Percentiles rank a stretch among this genome's conserved stretches.
Conservation (phyloP, 2,329 filamentous ascomycete species). For the Tolypocladium album region DNA sequence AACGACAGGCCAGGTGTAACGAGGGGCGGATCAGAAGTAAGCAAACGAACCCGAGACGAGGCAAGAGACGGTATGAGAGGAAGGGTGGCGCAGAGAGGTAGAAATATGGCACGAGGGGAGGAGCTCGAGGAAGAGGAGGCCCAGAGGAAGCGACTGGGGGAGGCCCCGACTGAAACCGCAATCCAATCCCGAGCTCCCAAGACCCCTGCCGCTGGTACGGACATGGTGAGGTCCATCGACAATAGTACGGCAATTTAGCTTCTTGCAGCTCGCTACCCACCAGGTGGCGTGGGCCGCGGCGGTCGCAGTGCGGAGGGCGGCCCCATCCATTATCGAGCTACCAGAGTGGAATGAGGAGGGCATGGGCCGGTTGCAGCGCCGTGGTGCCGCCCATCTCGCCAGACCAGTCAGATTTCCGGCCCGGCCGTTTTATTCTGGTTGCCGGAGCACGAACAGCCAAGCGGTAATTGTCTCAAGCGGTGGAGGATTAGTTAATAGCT, state of each 20-base stretch:
- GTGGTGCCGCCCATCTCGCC: neutral
- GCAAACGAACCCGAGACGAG: neutral
- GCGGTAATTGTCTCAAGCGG: neutral
- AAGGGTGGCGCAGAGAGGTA: neutral
- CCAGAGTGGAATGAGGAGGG: neutral
- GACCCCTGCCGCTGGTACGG: neutral
- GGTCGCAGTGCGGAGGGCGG: neutral
- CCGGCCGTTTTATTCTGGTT: neutral
- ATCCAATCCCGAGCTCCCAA: constrained; percentile 1
- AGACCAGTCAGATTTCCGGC: neutral
- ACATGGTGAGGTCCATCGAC: neutral
- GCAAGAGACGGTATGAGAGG: neutral
- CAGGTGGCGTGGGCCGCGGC: neutral
- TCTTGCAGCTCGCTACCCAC: neutral
- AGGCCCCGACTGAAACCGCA: neutral
- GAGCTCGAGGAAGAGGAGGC: neutral
- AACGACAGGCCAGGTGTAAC: neutral
- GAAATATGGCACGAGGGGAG: neutral
- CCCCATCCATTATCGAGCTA: neutral
- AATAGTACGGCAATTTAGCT: neutral
- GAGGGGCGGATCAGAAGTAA: neutral
- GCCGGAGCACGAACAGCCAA: neutral
- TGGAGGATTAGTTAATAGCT: neutral
- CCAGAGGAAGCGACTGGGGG: neutral
- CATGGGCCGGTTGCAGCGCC: neutral